Base-by-base conservation (phyloP, 345 rosid genomes). In the Ricinus communis region DNA sequence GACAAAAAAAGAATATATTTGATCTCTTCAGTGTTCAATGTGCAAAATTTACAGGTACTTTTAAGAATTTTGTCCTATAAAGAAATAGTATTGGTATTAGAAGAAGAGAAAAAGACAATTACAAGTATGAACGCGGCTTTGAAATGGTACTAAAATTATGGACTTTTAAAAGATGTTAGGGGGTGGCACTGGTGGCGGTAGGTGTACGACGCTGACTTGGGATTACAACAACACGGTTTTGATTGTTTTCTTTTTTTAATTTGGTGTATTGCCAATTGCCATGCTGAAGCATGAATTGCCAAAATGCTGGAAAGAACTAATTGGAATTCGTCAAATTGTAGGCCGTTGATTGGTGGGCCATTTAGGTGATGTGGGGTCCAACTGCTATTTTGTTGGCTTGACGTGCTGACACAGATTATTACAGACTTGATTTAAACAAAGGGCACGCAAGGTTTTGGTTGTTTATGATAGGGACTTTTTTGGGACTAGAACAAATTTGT, bases 111-210 rank as follows among this genome's bases (percentile, higher is more conserved):
- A n/a, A 4, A 43, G 46, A 57, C 47, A 22, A 8, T 70, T 3
- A 24, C 6, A 16, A 16, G 85, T 82, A 83, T 85, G 86, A 75
- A 85, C 86, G 71, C 77, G 68, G 66, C 61, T 55, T 21, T 18
- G 64, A 19, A 13, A 15, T 5, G 27, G 69, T 33, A 3, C 2
- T 24, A n/a, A 33, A 49, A 14, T 22, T n/a, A 5, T 71, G 12
- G 62, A 62, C 53, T 66, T 65, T 24, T n/a, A n/a, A n/a, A n/a
- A n/a, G n/a, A n/a, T n/a, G n/a, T n/a, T n/a, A n/a, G n/a, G n/a
- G 24, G 68, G 56, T 25, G 65, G 46, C 56, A 25, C 52, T 3
- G 75, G 79, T 47, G 72, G 81, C 19, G 80, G 74, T 71, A 13
- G 83, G 81, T 70, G 76, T 56, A 16, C 69, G 77, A 55, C 82